These are phyloP conservation scores for Kodamaea fungicola DNA, from an alignment of 1,139 yeast genomes.

Conservation along the genomic window DNA sequence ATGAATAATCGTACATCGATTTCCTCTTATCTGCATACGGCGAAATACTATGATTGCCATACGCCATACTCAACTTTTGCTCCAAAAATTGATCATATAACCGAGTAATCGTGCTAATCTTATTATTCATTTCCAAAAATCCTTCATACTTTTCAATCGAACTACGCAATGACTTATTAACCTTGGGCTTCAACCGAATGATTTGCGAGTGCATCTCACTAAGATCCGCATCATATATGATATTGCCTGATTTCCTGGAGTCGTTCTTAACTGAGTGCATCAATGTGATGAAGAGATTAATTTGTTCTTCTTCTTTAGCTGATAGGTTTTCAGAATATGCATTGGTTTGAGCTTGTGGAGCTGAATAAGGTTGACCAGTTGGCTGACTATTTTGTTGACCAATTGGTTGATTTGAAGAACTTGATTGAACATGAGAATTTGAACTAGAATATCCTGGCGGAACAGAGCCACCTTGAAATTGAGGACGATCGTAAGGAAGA, in stretches of 20 bases:
- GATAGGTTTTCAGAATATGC: constrained; percentile 29
- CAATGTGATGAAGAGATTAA: constrained; percentile 65
- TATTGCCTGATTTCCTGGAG: constrained; percentile 47
- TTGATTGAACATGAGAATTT: no score
- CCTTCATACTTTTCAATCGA: constrained; percentile 66
- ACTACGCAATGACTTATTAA: constrained; percentile 61
- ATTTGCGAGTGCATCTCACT: constrained; percentile 65
- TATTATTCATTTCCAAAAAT: constrained; percentile 75
- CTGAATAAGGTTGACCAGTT: constrained; percentile 5
- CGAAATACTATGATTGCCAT: constrained; percentile 30
- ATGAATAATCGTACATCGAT: not conserved
- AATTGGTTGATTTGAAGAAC: no score
- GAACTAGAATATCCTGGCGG: no score
- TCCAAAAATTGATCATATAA: constrained; percentile 80
- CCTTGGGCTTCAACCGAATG: constrained; percentile 66
- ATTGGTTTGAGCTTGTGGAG: constrained; percentile 11
- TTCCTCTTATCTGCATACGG: not conserved
- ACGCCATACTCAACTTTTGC: constrained; percentile 52
- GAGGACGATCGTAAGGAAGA: constrained; percentile 10
- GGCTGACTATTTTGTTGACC: no score
- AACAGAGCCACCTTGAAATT: constrained; percentile 5
- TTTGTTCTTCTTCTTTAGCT: constrained; percentile 63
- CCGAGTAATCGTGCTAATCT: constrained; percentile 73
- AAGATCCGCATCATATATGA: constrained; percentile 58
- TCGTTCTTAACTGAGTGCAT: constrained; percentile 53